phyloP scores from a whole-genome alignment of 2,329 filamentous ascomycete species.

The Fusarium compactum region DNA sequence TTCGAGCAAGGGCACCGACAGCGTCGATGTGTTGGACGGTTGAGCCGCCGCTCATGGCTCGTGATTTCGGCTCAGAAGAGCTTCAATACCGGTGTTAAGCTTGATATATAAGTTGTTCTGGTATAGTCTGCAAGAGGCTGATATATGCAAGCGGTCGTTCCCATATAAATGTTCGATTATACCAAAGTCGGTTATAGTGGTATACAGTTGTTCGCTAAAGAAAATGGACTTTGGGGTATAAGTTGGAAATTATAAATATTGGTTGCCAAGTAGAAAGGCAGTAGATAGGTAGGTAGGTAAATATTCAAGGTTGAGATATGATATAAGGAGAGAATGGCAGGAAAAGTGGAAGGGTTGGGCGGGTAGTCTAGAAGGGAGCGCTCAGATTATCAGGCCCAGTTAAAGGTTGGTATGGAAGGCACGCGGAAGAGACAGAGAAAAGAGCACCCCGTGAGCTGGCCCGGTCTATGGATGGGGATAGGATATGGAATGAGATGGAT shows the following conservation, averaged over 20 bases:
- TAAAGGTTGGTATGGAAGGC: conserved; percentile 31
- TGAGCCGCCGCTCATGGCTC: conserved; percentile 51
- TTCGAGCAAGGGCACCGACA: conserved; percentile 66
- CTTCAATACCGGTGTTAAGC: neutral
- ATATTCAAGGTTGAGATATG: conserved; percentile 6
- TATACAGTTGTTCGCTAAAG: conserved; percentile 3
- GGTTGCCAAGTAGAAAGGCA: conserved; percentile 14
- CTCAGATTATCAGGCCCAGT: conserved; percentile 1
- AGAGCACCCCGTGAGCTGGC: conserved; percentile 31
- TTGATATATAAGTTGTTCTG: neutral
- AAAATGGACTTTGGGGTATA: neutral
- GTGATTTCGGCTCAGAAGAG: conserved; percentile 30
- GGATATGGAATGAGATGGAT: conserved; percentile 8
- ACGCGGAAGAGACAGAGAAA: conserved; percentile 29
- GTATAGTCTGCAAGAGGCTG: neutral
- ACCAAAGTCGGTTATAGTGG: neutral
- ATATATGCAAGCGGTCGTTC: neutral
- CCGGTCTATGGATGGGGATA: neutral
- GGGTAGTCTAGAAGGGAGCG: conserved; percentile 17
- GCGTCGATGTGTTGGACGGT: conserved; percentile 64
- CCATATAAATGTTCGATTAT: conserved; percentile 1
- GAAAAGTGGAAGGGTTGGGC: conserved; percentile 32
- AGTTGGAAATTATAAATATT: conserved; percentile 8
- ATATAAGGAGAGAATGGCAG: conserved; percentile 12
- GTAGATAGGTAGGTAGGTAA: neutral